Percentiles rank a stretch among this genome's conserved stretches.
phyloP scores from a whole-genome alignment of 768 basidiomycete species.

The Tulasnella sp. region DNA sequence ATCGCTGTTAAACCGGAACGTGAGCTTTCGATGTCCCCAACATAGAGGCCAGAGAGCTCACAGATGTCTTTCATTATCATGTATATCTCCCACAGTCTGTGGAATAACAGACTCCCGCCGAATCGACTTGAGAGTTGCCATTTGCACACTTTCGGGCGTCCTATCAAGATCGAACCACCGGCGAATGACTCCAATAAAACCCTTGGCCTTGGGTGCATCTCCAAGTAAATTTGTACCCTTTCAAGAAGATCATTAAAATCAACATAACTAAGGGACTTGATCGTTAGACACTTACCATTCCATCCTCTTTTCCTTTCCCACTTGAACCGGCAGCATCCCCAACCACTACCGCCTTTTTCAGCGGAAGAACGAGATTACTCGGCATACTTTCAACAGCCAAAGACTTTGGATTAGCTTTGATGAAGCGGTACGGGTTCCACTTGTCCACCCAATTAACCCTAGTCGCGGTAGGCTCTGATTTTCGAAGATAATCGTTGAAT shows the following conservation, averaged over 20 bases:
- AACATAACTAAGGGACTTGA: too few species aligned
- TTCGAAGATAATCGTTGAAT: slow-evolving; percentile 46
- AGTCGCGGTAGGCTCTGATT: slow-evolving; percentile 26
- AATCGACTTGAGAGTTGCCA: slow-evolving; percentile 32
- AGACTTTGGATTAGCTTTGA: slow-evolving; percentile 57
- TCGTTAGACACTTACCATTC: too few species aligned
- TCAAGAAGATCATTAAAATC: too few species aligned
- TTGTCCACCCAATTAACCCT: slow-evolving; percentile 52
- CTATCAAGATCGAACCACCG: too few species aligned
- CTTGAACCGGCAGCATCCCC: too few species aligned
- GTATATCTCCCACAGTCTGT: slow-evolving; percentile 33
- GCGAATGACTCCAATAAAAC: too few species aligned
- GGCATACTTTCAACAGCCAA: slow-evolving; percentile 60
- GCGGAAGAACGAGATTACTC: slow-evolving; percentile 60
- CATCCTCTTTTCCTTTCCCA: too few species aligned
- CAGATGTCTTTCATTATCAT: slow-evolving; percentile 52
- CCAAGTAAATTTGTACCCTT: too few species aligned
- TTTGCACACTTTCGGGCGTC: not conserved
- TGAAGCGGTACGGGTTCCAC: slow-evolving; percentile 81
- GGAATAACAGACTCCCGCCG: slow-evolving; percentile 25
- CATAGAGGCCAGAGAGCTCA: slow-evolving; percentile 28
- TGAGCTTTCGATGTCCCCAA: not conserved
- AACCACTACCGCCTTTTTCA: slow-evolving; percentile 64
- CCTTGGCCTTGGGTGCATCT: too few species aligned
- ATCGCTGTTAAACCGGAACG: slow-evolving; percentile 39